phyloP scores from a whole-genome alignment of 23 red algal species.

The Gracilaria caudata region DNA sequence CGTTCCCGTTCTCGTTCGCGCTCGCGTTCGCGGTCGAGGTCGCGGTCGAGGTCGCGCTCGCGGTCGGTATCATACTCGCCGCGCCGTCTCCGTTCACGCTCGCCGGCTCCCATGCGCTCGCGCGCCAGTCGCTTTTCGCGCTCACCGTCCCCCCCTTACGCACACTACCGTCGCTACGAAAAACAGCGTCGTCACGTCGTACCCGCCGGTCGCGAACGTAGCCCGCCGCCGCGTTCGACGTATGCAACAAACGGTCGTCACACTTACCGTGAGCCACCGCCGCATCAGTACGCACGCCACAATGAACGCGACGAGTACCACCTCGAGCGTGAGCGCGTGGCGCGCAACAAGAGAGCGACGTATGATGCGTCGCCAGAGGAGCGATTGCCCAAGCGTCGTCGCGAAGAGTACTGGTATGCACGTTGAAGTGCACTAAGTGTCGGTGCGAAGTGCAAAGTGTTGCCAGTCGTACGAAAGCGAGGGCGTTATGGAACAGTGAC shows the following conservation, averaged over 20 bases:
- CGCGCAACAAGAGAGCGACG: neutral
- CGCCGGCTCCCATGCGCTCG: neutral
- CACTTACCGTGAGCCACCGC: neutral
- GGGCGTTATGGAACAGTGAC: neutral
- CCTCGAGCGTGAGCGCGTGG: neutral
- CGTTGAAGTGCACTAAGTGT: too few species aligned
- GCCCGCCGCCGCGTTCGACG: neutral
- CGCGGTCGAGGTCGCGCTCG: neutral
- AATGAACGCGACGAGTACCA: neutral
- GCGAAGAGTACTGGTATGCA: neutral
- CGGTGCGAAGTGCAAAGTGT: neutral
- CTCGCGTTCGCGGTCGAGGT: neutral
- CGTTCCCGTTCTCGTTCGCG: neutral
- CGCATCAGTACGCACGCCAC: neutral
- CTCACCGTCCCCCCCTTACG: neutral
- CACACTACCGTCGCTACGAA: neutral
- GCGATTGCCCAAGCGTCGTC: neutral
- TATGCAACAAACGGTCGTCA: neutral
- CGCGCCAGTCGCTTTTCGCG: neutral
- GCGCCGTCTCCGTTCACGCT: neutral
- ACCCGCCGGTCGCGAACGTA: neutral
- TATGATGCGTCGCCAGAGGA: neutral
- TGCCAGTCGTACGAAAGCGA: constrained; percentile 37
- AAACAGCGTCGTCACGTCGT: too few species aligned
- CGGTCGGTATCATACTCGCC: neutral